Conservation (phyloP, 2,329 filamentous ascomycete species). For the Ascochyta clinopodiicola region DNA sequence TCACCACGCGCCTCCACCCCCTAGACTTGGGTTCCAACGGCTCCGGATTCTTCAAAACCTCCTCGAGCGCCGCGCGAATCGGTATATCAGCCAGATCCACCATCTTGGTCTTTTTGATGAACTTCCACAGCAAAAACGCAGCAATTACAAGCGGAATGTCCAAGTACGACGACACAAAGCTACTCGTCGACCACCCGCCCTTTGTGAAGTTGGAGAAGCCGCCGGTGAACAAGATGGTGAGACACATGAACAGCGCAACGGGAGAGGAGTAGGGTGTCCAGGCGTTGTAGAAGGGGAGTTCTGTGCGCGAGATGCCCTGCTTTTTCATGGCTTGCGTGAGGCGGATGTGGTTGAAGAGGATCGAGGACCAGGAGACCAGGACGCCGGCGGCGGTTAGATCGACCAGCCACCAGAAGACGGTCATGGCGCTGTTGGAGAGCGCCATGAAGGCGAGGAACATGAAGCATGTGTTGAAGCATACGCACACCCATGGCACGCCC, state of each 20-base stretch:
- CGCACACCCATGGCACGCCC: constrained; percentile 50
- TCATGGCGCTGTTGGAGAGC: constrained; percentile 50
- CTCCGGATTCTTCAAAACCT: constrained; percentile 28
- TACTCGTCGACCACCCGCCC: constrained; percentile 46
- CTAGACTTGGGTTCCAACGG: constrained; percentile 22
- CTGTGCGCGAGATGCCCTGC: constrained; percentile 61
- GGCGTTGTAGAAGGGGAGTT: constrained; percentile 36
- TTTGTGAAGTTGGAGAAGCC: constrained; percentile 63
- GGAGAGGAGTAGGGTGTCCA: constrained; percentile 47
- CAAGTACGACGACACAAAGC: constrained; percentile 46
- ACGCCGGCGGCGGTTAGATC: constrained; percentile 67
- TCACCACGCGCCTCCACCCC: constrained; percentile 22
- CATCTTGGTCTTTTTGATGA: constrained; percentile 65
- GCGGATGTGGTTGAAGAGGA: constrained; percentile 63
- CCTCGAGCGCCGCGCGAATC: constrained; percentile 31
- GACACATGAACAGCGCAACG: constrained; percentile 50
- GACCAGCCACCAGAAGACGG: constrained; percentile 70
- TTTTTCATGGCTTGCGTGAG: constrained; percentile 54
- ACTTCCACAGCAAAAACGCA: constrained; percentile 69
- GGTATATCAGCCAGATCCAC: constrained; percentile 36
- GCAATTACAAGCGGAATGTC: constrained; percentile 48
- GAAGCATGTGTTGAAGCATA: constrained; percentile 47
- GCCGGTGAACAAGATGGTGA: constrained; percentile 69
- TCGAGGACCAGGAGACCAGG: constrained; percentile 60
- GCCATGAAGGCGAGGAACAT: constrained; percentile 57